These are phyloP conservation scores for Citrus cavaleriei DNA, from an alignment of 345 rosid species.

Conservation along the genomic window DNA sequence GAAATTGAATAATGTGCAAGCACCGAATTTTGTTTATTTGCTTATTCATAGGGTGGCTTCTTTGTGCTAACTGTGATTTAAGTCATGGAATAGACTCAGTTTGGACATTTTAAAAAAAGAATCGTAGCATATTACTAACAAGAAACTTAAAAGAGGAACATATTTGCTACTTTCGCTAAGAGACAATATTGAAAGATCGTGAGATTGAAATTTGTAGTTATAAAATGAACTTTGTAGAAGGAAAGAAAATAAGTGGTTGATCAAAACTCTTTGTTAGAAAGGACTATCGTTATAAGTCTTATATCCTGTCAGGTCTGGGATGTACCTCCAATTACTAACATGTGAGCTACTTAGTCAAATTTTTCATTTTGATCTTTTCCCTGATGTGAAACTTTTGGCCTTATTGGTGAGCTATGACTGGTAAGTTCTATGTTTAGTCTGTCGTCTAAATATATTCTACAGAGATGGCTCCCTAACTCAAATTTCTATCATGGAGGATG, in stretches of 20 bases:
- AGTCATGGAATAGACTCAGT: neutral
- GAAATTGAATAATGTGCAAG: neutral
- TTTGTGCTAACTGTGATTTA: neutral
- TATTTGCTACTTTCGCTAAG: neutral
- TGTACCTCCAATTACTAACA: neutral
- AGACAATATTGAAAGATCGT: neutral
- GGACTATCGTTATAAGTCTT: neutral
- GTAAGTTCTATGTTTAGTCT: neutral
- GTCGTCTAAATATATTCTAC: neutral
- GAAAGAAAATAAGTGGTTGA: neutral
- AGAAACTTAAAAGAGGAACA: neutral
- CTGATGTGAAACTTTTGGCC: neutral
- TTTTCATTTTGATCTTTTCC: neutral
- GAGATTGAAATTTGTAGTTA: neutral
- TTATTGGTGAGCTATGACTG: neutral
- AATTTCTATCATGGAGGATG: neutral
- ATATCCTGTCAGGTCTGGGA: neutral
- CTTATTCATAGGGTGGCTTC: neutral
- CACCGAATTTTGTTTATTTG: neutral
- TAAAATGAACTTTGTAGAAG: neutral
- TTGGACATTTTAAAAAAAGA: neutral
- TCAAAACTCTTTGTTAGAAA: neutral
- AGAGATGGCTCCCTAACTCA: neutral
- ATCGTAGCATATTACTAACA: neutral
- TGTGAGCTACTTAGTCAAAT: neutral